Evolutionary conservation across 768 basidiomycete genomes (phyloP), one percentile per base, ranked within the genome.

Genomic region (Boletus rubropictus): DNA sequence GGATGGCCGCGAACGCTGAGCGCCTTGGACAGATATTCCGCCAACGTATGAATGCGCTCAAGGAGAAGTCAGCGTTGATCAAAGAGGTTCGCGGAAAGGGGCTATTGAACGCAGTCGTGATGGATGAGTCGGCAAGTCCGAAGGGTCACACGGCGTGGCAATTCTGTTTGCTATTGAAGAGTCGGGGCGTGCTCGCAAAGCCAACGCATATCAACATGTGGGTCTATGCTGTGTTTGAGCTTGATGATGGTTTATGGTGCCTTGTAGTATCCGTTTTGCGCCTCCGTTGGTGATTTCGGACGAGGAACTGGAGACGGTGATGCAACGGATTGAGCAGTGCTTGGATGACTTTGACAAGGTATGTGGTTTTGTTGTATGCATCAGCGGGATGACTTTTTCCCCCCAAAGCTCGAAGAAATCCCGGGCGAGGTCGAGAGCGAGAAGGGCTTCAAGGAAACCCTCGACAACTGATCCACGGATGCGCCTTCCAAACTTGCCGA

Each of bases 241-340:
- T n/a, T 4, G 33, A 25, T 5, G 20, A 37, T 25, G 25, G 31
- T 28, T 49, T 38, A 50, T 43, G 34, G 7, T 39, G 12, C 33
- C n/a, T n/a, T 11, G 18, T 44, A 97, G 93, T 44, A 88, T 99
- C 56, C 92, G 95, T 27, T 95, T 99, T 64, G 91, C 96, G 2
- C 95, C 95, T 3, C 95, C 95, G 3, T 69, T 99, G 45, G 90
- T 98, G 52, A 99, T 99, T 49, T 74, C 80, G n/a, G 91, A 96
- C 59, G 81, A 78, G 17, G 91, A 96, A 51, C 62, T 98, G 50
- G 72, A 74, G 64, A 81, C 80, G 65, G 86, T 84, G 18, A 76
- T 96, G 12, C 67, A 65, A 46, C 81, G 88, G 46, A 90, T 99
- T 59, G 80, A 79, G 18, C 78, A 87, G 56, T 84, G 80, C 42